Conservation (phyloP, 1,284 basidiomycete species). For the Rhodotorula sp. region DNA sequence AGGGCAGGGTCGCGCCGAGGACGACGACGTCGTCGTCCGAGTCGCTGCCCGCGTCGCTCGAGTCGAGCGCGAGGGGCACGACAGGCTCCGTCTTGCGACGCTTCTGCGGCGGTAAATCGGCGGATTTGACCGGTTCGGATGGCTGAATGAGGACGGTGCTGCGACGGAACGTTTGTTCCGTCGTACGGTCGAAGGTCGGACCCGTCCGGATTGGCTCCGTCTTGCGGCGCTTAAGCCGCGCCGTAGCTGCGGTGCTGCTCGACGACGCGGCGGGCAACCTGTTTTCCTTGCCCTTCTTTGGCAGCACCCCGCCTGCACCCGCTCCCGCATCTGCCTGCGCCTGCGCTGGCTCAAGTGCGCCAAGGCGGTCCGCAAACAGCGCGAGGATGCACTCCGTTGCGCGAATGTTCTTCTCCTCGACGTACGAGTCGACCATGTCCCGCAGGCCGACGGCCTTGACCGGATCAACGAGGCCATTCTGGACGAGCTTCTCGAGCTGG, state of each 20-base stretch:
- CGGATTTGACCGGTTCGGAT: too few relatives aligned
- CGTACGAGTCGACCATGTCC: neutral
- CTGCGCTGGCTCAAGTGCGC: neutral
- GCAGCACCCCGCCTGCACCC: too few relatives aligned
- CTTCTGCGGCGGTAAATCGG: neutral
- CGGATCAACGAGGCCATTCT: slow-evolving; percentile 14
- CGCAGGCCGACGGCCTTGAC: slow-evolving; percentile 9
- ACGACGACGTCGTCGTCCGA: neutral
- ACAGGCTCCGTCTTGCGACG: neutral
- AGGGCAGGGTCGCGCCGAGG: neutral
- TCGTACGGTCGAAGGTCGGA: too few relatives aligned
- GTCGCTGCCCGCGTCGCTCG: neutral
- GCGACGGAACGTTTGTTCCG: too few relatives aligned
- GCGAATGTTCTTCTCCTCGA: neutral
- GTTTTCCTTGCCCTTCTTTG: neutral
- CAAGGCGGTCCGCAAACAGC: slow-evolving; percentile 16
- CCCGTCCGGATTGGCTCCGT: neutral
- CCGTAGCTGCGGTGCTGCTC: too few relatives aligned
- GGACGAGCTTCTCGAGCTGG: slow-evolving; percentile 26
- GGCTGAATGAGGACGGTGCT: too few relatives aligned
- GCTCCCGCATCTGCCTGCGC: too few relatives aligned
- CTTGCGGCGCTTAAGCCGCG: neutral
- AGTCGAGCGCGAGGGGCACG: neutral
- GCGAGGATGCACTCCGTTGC: slow-evolving; percentile 12
- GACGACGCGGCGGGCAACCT: neutral